Evolutionary conservation across 164 flowering plant species (phyloP).

Genomic region (Kingdonia uniflora): DNA sequence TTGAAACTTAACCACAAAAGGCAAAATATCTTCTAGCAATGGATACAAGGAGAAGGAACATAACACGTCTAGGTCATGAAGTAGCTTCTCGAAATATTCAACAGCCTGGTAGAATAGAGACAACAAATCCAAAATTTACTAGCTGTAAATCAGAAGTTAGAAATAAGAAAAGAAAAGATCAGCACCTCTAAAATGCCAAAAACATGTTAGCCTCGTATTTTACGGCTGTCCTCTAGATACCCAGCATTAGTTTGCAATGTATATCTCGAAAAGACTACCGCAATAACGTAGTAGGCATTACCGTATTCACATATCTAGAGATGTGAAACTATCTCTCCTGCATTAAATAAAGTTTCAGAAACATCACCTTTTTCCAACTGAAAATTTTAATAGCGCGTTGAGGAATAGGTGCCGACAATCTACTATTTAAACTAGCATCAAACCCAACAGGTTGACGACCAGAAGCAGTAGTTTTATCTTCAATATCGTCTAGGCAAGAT

Average conservation of each 20-base stretch:
- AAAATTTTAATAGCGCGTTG: slow-evolving; percentile 77
- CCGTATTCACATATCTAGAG: no score
- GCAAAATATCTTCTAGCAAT: slow-evolving; percentile 47
- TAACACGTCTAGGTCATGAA: slow-evolving; percentile 62
- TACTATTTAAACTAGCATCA: slow-evolving; percentile 70
- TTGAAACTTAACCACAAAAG: slow-evolving; percentile 72
- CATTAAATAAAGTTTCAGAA: not conserved
- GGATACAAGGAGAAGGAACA: slow-evolving; percentile 71
- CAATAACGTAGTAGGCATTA: no score
- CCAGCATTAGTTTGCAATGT: no score
- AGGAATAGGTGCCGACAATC: slow-evolving; percentile 88
- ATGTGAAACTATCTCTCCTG: no score
- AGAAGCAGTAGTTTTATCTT: slow-evolving; percentile 78
- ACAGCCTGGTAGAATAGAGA: slow-evolving; percentile 45
- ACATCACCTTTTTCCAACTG: slow-evolving; percentile 72
- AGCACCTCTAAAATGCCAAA: no score
- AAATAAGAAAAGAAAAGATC: no score
- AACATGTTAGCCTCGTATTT: no score
- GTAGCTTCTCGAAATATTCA: slow-evolving; percentile 81
- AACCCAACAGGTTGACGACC: slow-evolving; percentile 85
- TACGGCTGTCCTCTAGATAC: no score
- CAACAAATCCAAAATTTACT: slow-evolving; percentile 1
- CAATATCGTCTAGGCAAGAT: slow-evolving; percentile 24
- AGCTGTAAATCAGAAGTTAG: not conserved
- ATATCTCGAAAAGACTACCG: no score